Evolutionary conservation across 257 asterid genomes (phyloP).

Genomic region (Rhazya stricta): DNA sequence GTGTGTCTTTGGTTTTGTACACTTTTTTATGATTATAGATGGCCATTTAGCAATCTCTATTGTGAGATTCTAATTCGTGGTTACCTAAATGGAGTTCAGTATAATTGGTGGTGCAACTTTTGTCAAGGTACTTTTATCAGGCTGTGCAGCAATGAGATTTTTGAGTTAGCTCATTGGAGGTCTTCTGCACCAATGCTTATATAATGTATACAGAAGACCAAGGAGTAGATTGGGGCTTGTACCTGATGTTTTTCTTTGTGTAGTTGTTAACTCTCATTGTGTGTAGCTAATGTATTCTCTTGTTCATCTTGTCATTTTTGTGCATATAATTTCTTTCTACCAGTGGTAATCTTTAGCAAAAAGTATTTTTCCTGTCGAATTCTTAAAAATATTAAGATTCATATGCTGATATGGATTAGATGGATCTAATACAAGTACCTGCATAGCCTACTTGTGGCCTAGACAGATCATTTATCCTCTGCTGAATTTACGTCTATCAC

Average conservation of each 20-base stretch:
- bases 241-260: background rate
- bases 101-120: background rate
- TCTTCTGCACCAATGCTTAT: background rate
- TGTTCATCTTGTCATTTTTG: background rate
- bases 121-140: background rate
- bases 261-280: background rate
- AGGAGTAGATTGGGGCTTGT: background rate
- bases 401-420: background rate
- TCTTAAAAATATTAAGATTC: background rate
- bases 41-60: background rate
- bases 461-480: background rate
- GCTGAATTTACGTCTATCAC: background rate
- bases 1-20: conserved; percentile 27
- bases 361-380: background rate
- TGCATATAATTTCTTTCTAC: background rate
- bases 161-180: background rate
- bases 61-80: background rate
- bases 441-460: background rate
- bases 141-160: background rate
- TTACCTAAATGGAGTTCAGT: background rate
- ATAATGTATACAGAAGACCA: background rate
- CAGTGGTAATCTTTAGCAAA: background rate
- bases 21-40: background rate
- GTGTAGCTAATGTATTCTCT: background rate
- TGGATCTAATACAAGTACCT: background rate